Percentiles rank a stretch among this genome's conserved stretches.
Evolutionary conservation across 192 early-diverging fungal genomes (phyloP).

Genomic region (Coemansia umbellata): DNA sequence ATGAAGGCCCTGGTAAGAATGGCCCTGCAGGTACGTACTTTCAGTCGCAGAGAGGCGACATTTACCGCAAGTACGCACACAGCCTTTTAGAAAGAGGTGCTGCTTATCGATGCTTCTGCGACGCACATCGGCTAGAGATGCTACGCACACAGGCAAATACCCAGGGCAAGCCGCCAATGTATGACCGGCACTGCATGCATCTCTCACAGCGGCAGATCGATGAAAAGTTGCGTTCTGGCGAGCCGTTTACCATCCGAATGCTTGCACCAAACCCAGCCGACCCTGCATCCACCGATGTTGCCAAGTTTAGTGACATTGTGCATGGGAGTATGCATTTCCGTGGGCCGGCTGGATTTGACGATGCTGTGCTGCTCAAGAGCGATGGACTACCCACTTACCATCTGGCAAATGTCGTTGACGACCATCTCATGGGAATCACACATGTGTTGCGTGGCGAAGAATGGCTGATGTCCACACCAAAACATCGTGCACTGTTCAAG

Average conservation of each 20-base stretch:
- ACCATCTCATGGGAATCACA: conserved; percentile 85
- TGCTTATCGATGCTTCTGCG: conserved; percentile 91
- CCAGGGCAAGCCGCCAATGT: conserved; percentile 58
- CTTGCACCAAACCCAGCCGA: conserved; percentile 41
- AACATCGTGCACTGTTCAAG: conserved; percentile 79
- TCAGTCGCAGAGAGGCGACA: conserved; percentile 72
- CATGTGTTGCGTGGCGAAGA: conserved; percentile 94
- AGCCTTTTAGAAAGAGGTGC: conserved; percentile 62
- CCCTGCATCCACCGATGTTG: conserved; percentile 55
- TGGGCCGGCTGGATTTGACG: conserved; percentile 71
- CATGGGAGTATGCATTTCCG: conserved; percentile 70
- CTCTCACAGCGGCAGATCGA: conserved; percentile 65
- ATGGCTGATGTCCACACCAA: conserved; percentile 92
- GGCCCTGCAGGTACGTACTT: conserved; percentile 61
- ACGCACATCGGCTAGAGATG: conserved; percentile 59
- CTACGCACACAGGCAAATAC: conserved; percentile 55
- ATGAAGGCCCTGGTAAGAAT: conserved; percentile 69
- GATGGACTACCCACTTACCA: conserved; percentile 94
- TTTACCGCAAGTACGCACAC: conserved; percentile 68
- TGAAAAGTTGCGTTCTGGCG: conserved; percentile 52
- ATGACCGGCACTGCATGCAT: conserved; percentile 77
- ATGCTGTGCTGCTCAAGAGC: conserved; percentile 85
- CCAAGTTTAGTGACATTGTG: conserved; percentile 66
- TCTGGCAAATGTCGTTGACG: conserved; percentile 92
- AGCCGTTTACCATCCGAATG: conserved; percentile 70